A percentile compares a stretch with the other conserved stretches of the same genome.
Evolutionary conservation across 257 asterid species (phyloP).

Genomic region (Nicotiana otophora): DNA sequence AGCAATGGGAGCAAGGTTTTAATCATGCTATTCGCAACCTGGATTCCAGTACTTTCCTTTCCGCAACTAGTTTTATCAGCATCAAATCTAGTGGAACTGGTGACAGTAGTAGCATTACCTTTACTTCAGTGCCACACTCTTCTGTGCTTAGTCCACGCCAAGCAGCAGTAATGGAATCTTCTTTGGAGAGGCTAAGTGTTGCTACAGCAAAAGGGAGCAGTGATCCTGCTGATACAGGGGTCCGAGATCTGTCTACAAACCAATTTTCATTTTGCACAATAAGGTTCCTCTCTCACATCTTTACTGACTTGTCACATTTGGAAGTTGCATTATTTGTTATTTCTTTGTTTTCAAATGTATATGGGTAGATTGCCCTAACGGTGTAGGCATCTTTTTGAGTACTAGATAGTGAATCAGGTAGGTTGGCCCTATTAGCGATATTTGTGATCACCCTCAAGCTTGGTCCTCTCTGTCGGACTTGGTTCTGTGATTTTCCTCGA

Average conservation of each 20-base stretch:
- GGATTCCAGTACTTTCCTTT: slow-evolving; percentile 57
- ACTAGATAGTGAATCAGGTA: background rate
- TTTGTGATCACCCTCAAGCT: slow-evolving; percentile 7
- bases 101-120: slow-evolving; percentile 52
- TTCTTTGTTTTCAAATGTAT: background rate
- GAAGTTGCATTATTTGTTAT: background rate
- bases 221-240: slow-evolving; percentile 30
- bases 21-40: slow-evolving; percentile 43
- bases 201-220: slow-evolving; percentile 24
- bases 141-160: slow-evolving; percentile 50
- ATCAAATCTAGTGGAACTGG: slow-evolving; percentile 74
- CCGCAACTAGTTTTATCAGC: slow-evolving; percentile 75
- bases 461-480: background rate
- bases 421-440: background rate
- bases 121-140: slow-evolving; percentile 56
- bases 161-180: slow-evolving; percentile 47
- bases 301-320: slow-evolving; percentile 14
- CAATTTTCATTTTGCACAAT: slow-evolving; percentile 37
- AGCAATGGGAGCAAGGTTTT: slow-evolving; percentile 62
- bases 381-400: background rate
- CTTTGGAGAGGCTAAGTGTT: slow-evolving; percentile 40
- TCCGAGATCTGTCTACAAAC: slow-evolving; percentile 27
- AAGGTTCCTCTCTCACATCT: slow-evolving; percentile 43
- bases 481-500: background rate
- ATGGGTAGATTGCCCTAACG: background rate